Evolutionary conservation across 75 land plant genomes (phyloP).

Genomic region (Larix kaempferi): DNA sequence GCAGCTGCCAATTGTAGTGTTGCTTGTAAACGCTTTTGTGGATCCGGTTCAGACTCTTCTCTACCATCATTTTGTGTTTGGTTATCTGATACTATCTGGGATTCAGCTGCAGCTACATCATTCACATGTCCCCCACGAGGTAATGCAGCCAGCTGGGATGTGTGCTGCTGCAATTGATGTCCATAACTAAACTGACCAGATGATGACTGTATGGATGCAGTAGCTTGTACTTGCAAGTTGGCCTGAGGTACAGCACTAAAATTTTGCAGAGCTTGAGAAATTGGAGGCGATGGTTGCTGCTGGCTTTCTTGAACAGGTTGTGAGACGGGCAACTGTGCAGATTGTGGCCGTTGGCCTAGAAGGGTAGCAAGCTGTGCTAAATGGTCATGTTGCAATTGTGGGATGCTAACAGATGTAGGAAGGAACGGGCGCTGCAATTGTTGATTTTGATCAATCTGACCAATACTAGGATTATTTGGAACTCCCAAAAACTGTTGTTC

Average conservation of each 20-base stretch:
- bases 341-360: slow-evolving; percentile 41
- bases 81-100: slow-evolving; percentile 10
- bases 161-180: slow-evolving; percentile 27
- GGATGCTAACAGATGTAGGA: slow-evolving; percentile 14
- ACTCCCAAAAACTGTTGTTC: not conserved
- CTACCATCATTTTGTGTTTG: slow-evolving; percentile 18
- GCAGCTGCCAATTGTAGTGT: slow-evolving; percentile 89
- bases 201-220: slow-evolving; percentile 11
- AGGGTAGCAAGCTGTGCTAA: slow-evolving; percentile 45
- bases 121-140: slow-evolving; percentile 6
- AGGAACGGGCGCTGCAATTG: slow-evolving; percentile 7
- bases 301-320: slow-evolving; percentile 9
- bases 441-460: slow-evolving; percentile 5
- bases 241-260: not conserved
- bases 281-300: slow-evolving; percentile 4
- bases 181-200: slow-evolving; percentile 13
- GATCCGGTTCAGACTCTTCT: slow-evolving; percentile 41
- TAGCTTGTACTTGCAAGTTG: slow-evolving; percentile 12
- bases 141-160: slow-evolving; percentile 13
- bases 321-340: slow-evolving; percentile 7
- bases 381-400: slow-evolving; percentile 35
- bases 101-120: slow-evolving; percentile 6
- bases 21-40: slow-evolving; percentile 81
- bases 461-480: not conserved
- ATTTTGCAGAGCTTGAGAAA: slow-evolving; percentile 2